These are phyloP conservation scores for Candida vaughaniae DNA, from an alignment of 805 yeast genomes.

Conservation along the genomic window DNA sequence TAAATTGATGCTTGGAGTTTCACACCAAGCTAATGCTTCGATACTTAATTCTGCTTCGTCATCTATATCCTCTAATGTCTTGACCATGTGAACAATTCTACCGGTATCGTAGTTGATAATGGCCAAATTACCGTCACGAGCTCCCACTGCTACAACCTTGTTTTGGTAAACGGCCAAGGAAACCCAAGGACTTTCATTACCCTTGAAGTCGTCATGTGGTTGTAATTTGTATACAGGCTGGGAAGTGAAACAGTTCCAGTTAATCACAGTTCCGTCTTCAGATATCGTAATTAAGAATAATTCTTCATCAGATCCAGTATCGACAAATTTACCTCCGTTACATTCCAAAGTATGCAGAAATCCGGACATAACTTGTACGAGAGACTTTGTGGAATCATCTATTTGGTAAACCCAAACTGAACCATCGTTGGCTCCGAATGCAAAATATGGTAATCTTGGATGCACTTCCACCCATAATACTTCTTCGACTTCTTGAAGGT, in stretches of 20 bases:
- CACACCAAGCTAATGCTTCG: constrained; percentile 76
- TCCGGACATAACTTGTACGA: constrained; percentile 74
- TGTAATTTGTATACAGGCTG: constrained; percentile 66
- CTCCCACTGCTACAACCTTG: constrained; percentile 68
- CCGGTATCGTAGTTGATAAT: constrained; percentile 80
- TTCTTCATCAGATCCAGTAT: constrained; percentile 49
- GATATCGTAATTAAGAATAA: constrained; percentile 71
- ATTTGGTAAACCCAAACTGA: constrained; percentile 91
- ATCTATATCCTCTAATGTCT: constrained; percentile 56
- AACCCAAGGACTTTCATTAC: constrained; percentile 86
- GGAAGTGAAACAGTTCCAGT: constrained; percentile 86
- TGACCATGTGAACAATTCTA: constrained; percentile 60
- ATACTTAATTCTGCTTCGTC: constrained; percentile 45
- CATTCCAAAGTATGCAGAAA: constrained; percentile 80
- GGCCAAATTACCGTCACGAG: constrained; percentile 82
- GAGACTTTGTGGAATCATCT: constrained; percentile 42
- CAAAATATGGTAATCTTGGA: constrained; percentile 77
- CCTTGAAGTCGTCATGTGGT: constrained; percentile 63
- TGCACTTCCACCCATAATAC: constrained; percentile 80
- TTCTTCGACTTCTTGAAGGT: constrained; percentile 86
- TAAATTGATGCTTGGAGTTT: constrained; percentile 47
- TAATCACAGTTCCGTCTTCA: constrained; percentile 82
- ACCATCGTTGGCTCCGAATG: constrained; percentile 91
- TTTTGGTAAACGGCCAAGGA: constrained; percentile 54
- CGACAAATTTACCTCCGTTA: constrained; percentile 74